Evolutionary conservation across 805 yeast species (phyloP).

Genomic region (Candida vartiovaarae): DNA sequence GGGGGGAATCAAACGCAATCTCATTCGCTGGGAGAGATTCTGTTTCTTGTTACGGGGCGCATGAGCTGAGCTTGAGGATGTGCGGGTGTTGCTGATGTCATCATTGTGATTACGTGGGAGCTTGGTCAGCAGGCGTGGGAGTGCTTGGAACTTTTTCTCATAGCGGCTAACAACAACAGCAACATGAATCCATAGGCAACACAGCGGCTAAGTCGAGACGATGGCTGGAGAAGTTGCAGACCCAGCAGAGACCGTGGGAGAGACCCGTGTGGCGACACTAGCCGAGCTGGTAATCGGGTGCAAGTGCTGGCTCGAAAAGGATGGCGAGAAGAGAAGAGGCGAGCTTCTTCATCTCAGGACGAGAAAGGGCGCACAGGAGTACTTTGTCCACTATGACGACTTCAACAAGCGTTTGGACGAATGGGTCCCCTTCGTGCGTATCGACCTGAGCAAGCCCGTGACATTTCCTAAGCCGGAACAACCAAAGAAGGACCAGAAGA

Average conservation of each 20-base stretch:
- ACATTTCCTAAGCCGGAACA: conserved; percentile 57
- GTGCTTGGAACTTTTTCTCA: too few relatives aligned
- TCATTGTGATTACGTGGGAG: too few relatives aligned
- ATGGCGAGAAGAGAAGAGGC: conserved; percentile 71
- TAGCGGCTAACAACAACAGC: too few relatives aligned
- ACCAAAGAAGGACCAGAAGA: conserved; percentile 18
- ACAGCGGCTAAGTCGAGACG: not conserved
- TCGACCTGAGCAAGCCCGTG: conserved; percentile 66
- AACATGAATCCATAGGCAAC: too few relatives aligned
- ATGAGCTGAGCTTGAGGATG: not conserved
- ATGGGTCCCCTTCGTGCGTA: conserved; percentile 73
- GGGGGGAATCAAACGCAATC: conserved; percentile 13
- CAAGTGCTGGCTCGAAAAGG: conserved; percentile 76
- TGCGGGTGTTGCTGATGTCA: not conserved
- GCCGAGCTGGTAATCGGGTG: conserved; percentile 68
- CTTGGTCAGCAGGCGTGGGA: too few relatives aligned
- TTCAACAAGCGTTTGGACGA: conserved; percentile 96
- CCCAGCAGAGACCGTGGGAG: conserved; percentile 15
- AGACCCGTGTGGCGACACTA: conserved; percentile 22
- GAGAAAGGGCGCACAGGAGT: conserved; percentile 70
- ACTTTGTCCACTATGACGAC: conserved; percentile 90
- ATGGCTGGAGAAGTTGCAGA: conserved; percentile 19
- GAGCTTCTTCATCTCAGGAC: conserved; percentile 75
- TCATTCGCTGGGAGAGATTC: conserved; percentile 19
- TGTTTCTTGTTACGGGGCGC: too few relatives aligned